Evolutionary conservation across 331 rosid genomes (phyloP).

Genomic region (Rosa hybrid): DNA sequence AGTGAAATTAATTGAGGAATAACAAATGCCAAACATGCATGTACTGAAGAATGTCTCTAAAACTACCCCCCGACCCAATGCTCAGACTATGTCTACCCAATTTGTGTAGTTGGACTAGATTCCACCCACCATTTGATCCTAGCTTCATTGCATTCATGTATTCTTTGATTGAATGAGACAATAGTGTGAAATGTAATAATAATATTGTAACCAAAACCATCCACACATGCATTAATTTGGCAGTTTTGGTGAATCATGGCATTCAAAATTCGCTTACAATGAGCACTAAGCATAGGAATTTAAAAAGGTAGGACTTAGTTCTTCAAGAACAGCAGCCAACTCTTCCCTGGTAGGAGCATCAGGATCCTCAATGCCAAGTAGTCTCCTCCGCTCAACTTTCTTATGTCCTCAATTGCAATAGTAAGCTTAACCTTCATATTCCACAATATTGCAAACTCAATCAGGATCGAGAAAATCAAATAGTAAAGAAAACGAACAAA

Average conservation of each 20-base stretch:
- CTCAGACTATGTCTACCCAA: neutral
- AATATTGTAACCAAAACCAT: neutral
- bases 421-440: conserved; percentile 75
- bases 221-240: neutral
- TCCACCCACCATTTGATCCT: neutral
- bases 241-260: neutral
- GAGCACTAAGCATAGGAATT: neutral
- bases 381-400: conserved; percentile 81
- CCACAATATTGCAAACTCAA: conserved; percentile 4
- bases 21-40: neutral
- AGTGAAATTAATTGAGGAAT: neutral
- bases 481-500: neutral
- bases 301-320: conserved; percentile 41
- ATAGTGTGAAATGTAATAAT: neutral
- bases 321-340: conserved; percentile 74
- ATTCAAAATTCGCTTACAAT: neutral
- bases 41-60: neutral
- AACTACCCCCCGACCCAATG: too few relatives aligned
- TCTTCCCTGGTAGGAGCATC: conserved; percentile 89
- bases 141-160: neutral
- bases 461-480: neutral
- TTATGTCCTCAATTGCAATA: conserved; percentile 86
- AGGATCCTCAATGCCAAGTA: conserved; percentile 83
- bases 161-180: neutral
- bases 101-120: neutral